Conservation (phyloP, 495 filamentous ascomycete species). For the Aspergillus biplanus region DNA sequence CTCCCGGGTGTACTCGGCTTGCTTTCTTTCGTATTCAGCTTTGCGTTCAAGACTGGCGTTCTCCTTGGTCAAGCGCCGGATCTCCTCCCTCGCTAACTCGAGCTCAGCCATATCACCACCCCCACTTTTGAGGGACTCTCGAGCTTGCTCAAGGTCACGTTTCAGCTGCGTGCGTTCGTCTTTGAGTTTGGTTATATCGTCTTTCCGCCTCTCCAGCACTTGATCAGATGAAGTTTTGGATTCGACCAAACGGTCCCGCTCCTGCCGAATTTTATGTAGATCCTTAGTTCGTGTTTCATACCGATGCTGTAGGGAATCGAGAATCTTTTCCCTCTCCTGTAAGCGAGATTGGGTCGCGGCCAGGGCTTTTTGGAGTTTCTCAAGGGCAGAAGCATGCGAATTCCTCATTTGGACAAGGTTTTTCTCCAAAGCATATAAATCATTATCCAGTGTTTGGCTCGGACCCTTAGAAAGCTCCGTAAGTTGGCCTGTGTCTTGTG, state of each 20-base stretch:
- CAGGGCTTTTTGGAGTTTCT: conserved; percentile 34
- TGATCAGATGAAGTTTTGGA: conserved; percentile 33
- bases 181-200: conserved; percentile 52
- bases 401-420: conserved; percentile 41
- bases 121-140: conserved; percentile 50
- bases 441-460: conserved; percentile 37
- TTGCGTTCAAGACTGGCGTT: conserved; percentile 50
- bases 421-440: conserved; percentile 38
- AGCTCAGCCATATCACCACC: conserved; percentile 55
- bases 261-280: conserved; percentile 41
- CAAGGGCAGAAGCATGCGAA: conserved; percentile 35
- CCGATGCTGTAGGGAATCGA: conserved; percentile 45
- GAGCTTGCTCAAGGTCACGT: conserved; percentile 52
- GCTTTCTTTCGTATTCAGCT: conserved; percentile 54
- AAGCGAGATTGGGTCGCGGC: conserved; percentile 26
- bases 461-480: conserved; percentile 39
- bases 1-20: conserved; percentile 60
- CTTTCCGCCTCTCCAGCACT: conserved; percentile 42
- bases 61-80: conserved; percentile 45
- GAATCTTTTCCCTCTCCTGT: conserved; percentile 32
- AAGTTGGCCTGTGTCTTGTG: conserved; percentile 39
- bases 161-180: conserved; percentile 52
- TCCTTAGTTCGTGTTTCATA: conserved; percentile 47
- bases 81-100: conserved; percentile 49
- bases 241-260: conserved; percentile 35